Evolutionary conservation across 2,329 filamentous ascomycete genomes (phyloP).

Genomic region (Ophiobolus disseminans): DNA sequence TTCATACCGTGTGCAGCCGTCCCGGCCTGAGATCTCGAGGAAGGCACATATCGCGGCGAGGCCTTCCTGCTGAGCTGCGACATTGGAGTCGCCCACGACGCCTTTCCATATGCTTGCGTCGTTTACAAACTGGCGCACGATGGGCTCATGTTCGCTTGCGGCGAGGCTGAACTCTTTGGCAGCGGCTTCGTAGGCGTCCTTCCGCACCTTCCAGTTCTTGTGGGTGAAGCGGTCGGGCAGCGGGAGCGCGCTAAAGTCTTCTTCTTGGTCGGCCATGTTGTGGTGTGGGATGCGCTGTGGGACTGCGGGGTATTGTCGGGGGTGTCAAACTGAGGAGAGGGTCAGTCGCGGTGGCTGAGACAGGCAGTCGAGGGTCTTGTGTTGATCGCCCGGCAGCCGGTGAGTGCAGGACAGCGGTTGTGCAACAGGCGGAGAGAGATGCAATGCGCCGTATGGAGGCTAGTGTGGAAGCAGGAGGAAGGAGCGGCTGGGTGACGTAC

Average conservation of each 20-base stretch:
- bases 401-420: background rate
- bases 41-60: constrained; percentile 88
- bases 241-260: constrained; percentile 79
- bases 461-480: constrained; percentile 3
- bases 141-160: constrained; percentile 82
- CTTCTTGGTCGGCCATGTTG: constrained; percentile 80
- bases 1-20: constrained; percentile 72
- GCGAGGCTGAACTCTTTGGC: constrained; percentile 85
- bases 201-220: constrained; percentile 98
- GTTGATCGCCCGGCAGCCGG: background rate
- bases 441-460: constrained; percentile 1
- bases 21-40: constrained; percentile 84
- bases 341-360: constrained; percentile 11
- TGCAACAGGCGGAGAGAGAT: background rate
- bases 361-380: background rate
- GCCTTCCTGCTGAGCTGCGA: constrained; percentile 94
- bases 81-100: constrained; percentile 92
- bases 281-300: constrained; percentile 14
- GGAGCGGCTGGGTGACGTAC: constrained; percentile 6
- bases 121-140: constrained; percentile 85
- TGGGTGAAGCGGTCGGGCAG: constrained; percentile 81
- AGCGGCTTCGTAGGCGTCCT: constrained; percentile 92
- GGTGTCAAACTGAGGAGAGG: background rate
- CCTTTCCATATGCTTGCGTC: constrained; percentile 90
- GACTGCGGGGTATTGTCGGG: constrained; percentile 7